Conservation (phyloP, 371 early-diverging fungal species). For the Gilbertella persicaria region DNA sequence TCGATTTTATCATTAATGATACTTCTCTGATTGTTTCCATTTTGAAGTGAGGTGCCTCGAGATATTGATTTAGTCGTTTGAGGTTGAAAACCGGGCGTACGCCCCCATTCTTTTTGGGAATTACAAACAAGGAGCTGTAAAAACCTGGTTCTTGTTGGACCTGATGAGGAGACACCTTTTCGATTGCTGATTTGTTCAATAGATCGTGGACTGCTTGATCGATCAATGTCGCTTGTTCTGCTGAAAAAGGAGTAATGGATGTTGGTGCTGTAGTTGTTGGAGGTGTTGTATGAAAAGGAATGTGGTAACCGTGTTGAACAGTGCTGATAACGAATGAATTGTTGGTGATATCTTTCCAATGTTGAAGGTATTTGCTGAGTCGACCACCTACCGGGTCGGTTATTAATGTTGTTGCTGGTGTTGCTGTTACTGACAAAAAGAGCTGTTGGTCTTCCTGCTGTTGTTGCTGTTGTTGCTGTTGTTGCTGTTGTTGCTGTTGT, state of each 20-base stretch:
- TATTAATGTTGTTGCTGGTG: neutral
- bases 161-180: neutral
- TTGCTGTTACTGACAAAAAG: conserved; percentile 9
- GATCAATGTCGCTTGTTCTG: conserved; percentile 2
- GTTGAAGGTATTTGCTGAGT: conserved; percentile 7
- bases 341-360: conserved; percentile 10
- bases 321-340: conserved; percentile 3
- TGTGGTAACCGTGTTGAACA: conserved; percentile 3
- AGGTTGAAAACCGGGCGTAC: conserved; percentile 32
- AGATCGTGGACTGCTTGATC: neutral
- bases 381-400: conserved; percentile 10
- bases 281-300: conserved; percentile 1
- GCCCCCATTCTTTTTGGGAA: conserved; percentile 28
- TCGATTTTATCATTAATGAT: conserved; percentile 18
- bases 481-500: no score
- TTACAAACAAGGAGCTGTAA: conserved; percentile 29
- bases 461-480: no score
- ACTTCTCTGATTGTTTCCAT: conserved; percentile 31
- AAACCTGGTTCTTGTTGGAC: conserved; percentile 5
- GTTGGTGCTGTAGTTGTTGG: neutral
- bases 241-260: neutral
- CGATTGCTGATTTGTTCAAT: conserved; percentile 15
- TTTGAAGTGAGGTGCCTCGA: conserved; percentile 29
- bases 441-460: no score
- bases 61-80: conserved; percentile 20